A percentile compares a stretch with the other conserved stretches of the same genome.
phyloP scores from a whole-genome alignment of 768 basidiomycete genomes.

The Pholiota molesta region DNA sequence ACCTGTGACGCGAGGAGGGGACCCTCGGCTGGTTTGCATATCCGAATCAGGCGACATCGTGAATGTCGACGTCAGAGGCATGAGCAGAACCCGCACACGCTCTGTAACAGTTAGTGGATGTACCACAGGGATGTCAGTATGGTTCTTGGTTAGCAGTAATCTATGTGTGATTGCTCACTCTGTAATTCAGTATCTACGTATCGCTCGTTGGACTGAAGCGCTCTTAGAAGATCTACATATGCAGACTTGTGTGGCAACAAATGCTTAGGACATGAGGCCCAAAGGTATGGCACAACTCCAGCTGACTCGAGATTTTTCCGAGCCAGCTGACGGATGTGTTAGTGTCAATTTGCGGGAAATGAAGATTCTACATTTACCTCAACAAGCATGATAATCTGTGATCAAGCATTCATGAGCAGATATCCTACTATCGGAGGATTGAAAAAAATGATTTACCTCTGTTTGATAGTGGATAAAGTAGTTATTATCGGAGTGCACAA shows the following conservation, averaged over 20 bases:
- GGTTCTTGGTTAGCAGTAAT: conserved; percentile 1
- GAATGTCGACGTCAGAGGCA: conserved; percentile 37
- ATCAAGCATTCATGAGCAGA: conserved; percentile 5
- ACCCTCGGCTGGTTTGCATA: neutral
- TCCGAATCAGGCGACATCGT: conserved; percentile 17
- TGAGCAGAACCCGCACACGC: conserved; percentile 35
- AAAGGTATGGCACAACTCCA: conserved; percentile 46
- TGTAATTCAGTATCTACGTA: conserved; percentile 33
- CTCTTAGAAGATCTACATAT: conserved; percentile 51
- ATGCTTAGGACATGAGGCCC: conserved; percentile 45
- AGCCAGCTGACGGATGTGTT: conserved; percentile 40
- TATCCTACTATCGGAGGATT: neutral
- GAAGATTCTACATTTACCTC: conserved; percentile 44
- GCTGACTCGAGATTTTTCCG: conserved; percentile 46
- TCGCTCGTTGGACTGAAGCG: conserved; percentile 38
- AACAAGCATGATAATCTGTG: conserved; percentile 49
- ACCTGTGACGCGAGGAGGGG: neutral
- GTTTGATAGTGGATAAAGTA: conserved; percentile 32
- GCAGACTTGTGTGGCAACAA: conserved; percentile 45
- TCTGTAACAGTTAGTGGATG: conserved; percentile 22
- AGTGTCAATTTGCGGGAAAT: conserved; percentile 10
- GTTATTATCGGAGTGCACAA: conserved; percentile 16
- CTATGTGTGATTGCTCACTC: conserved; percentile 30
- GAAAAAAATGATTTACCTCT: conserved; percentile 32
- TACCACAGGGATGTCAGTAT: conserved; percentile 5